These are phyloP conservation scores for Auxenochlorella pyrenoidosa DNA, from an alignment of 139 green algal species.

Conservation along the genomic window DNA sequence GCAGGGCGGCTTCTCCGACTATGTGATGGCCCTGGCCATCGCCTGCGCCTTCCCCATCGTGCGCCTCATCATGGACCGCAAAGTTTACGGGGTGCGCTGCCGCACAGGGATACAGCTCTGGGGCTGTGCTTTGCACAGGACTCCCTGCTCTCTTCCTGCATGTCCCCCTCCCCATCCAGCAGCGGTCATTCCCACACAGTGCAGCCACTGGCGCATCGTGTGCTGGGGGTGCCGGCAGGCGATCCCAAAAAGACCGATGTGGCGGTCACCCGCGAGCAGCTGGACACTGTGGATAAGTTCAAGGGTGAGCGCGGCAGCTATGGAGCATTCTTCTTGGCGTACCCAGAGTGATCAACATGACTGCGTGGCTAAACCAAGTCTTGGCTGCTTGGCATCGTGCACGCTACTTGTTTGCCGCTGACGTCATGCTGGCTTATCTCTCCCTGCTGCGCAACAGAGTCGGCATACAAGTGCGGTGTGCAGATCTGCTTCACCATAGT, in stretches of 20 bases:
- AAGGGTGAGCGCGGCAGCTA: slow-evolving; percentile 14
- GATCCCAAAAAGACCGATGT: slow-evolving; percentile 30
- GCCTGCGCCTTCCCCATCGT: slow-evolving; percentile 43
- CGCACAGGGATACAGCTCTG: too few species aligned
- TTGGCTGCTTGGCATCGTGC: too few species aligned
- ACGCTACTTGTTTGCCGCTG: too few species aligned
- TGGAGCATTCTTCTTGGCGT: neutral
- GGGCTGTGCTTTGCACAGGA: neutral
- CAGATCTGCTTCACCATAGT: slow-evolving; percentile 43
- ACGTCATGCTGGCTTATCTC: neutral
- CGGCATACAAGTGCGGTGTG: slow-evolving; percentile 46
- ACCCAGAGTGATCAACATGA: too few species aligned
- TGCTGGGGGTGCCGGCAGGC: neutral
- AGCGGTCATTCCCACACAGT: neutral
- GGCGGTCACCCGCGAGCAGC: slow-evolving; percentile 2
- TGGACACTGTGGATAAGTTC: slow-evolving; percentile 30
- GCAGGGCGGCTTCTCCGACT: slow-evolving; percentile 36
- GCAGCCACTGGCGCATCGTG: neutral
- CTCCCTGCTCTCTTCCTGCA: neutral
- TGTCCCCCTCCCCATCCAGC: too few species aligned
- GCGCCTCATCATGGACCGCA: slow-evolving; percentile 40
- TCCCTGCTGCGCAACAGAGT: slow-evolving; percentile 27
- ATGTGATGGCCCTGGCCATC: slow-evolving; percentile 26
- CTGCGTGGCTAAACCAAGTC: too few species aligned
- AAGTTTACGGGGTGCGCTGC: slow-evolving; percentile 40